phyloP scores from a whole-genome alignment of 164 flowering plant species.

The Hamamelis virginiana region DNA sequence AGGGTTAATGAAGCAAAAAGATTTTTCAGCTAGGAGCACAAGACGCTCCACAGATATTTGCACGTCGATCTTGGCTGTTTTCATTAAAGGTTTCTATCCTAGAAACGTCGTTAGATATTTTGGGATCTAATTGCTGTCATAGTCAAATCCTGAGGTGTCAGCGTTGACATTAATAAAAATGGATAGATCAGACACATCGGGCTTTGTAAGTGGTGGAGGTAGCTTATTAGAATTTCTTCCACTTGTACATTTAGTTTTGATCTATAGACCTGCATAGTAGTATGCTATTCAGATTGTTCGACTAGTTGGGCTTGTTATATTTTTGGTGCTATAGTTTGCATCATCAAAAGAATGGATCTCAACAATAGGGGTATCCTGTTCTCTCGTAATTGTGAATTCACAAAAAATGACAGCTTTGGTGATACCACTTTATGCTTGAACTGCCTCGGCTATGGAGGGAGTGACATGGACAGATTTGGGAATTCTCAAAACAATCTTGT shows the following conservation, averaged over 20 bases:
- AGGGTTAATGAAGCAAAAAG: conserved; percentile 54
- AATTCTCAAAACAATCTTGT: conserved; percentile 18
- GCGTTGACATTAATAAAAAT: conserved; percentile 26
- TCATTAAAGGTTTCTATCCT: conserved; percentile 57
- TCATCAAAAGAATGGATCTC: conserved; percentile 43
- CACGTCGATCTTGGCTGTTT: conserved; percentile 21
- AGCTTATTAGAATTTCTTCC: conserved; percentile 16
- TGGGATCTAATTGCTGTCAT: conserved; percentile 10
- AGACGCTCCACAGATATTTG: conserved; percentile 31
- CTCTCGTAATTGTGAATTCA: conserved; percentile 29
- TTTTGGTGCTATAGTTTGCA: neutral
- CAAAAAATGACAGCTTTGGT: conserved; percentile 35
- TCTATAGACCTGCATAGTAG: conserved; percentile 15
- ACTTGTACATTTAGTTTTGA: conserved; percentile 14
- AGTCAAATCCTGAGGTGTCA: conserved; percentile 10
- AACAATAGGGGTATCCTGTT: conserved; percentile 26
- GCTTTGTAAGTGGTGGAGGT: conserved; percentile 82
- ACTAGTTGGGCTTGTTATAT: conserved; percentile 11
- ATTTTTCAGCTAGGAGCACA: conserved; percentile 30
- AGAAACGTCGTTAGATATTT: conserved; percentile 62
- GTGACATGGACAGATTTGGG: conserved; percentile 23
- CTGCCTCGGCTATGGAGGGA: conserved; percentile 46
- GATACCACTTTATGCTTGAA: conserved; percentile 67
- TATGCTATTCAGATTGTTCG: conserved; percentile 4
- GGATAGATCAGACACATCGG: conserved; percentile 63